A percentile compares a stretch with the other conserved stretches of the same genome.
Conservation (phyloP, 805 yeast species). For the Hagleromyces aurorensis region DNA sequence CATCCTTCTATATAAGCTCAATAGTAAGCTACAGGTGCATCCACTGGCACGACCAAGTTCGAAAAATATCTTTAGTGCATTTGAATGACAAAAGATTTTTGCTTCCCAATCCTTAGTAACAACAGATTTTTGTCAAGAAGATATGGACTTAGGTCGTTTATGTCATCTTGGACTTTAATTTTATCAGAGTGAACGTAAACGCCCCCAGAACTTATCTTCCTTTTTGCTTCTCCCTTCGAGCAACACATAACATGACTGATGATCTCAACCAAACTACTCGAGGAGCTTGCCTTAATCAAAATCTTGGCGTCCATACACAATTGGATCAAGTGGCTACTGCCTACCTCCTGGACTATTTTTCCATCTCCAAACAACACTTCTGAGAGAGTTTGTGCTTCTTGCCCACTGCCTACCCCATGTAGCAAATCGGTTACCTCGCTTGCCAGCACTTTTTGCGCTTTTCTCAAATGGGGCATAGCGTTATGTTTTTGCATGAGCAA, state of each 20-base stretch:
- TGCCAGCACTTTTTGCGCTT: constrained; percentile 75
- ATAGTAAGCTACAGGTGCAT: constrained; percentile 1
- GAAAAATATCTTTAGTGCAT: constrained; percentile 7
- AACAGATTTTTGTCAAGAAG: constrained; percentile 54
- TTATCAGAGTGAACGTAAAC: constrained; percentile 61
- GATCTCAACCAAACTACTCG: constrained; percentile 39
- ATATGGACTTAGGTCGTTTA: constrained; percentile 39
- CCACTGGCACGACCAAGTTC: background rate
- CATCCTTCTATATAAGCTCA: background rate
- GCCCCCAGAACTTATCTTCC: constrained; percentile 62
- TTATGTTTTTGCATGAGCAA: constrained; percentile 45
- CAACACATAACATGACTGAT: constrained; percentile 42
- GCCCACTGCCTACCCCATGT: constrained; percentile 75
- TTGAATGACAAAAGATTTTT: constrained; percentile 51
- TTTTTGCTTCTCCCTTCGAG: constrained; percentile 50
- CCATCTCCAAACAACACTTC: constrained; percentile 44
- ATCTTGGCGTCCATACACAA: constrained; percentile 18
- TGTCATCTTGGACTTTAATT: constrained; percentile 44
- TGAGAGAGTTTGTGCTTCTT: constrained; percentile 58
- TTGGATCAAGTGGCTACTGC: constrained; percentile 11
- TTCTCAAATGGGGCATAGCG: constrained; percentile 50
- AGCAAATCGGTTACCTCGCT: constrained; percentile 78
- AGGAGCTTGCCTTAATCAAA: constrained; percentile 19
- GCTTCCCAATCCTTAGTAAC: constrained; percentile 69
- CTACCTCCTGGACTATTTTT: background rate